These are phyloP conservation scores for Mycena olivaceomarginata DNA, from an alignment of 768 basidiomycete genomes.

Conservation along the genomic window DNA sequence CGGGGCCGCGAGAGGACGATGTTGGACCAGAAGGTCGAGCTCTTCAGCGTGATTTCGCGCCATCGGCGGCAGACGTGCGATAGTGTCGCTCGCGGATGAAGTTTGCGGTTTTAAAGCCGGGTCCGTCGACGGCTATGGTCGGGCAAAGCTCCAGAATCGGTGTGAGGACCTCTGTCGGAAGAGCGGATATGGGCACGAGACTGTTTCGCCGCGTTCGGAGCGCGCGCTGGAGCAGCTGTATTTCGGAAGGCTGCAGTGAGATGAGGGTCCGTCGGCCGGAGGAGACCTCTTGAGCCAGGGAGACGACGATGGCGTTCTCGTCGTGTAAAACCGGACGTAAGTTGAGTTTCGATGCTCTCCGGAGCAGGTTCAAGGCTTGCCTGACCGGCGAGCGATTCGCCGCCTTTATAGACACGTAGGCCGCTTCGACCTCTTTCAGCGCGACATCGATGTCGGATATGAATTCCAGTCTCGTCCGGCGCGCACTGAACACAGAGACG, in stretches of 20 bases:
- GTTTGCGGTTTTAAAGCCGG: conserved; percentile 14
- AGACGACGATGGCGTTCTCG: conserved; percentile 12
- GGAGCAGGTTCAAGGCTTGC: conserved; percentile 29
- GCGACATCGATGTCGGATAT: conserved; percentile 18
- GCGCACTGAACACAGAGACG: conserved; percentile 24
- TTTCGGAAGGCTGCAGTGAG: conserved; percentile 1
- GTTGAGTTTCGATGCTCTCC: conserved; percentile 2
- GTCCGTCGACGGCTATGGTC: conserved; percentile 9
- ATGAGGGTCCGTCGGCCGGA: conserved; percentile 9
- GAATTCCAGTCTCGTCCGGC: neutral
- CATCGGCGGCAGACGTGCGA: conserved; percentile 39
- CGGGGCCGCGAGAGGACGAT: conserved; percentile 35
- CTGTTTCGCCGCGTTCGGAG: conserved; percentile 33
- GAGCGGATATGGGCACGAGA: conserved; percentile 20
- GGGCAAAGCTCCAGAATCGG: conserved; percentile 24
- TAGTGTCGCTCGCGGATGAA: conserved; percentile 10
- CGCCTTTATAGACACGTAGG: neutral
- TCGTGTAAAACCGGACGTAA: neutral
- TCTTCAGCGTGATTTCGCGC: conserved; percentile 29
- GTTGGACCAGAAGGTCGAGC: conserved; percentile 27
- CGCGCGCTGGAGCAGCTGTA: conserved; percentile 27
- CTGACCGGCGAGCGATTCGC: conserved; percentile 23
- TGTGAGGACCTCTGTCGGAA: conserved; percentile 35
- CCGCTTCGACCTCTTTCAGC: conserved; percentile 20
- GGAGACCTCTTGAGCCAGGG: conserved; percentile 8